Percentiles rank a stretch among this genome's conserved stretches.
Conservation (phyloP, 139 green algal species). For the Choricystis sp. region DNA sequence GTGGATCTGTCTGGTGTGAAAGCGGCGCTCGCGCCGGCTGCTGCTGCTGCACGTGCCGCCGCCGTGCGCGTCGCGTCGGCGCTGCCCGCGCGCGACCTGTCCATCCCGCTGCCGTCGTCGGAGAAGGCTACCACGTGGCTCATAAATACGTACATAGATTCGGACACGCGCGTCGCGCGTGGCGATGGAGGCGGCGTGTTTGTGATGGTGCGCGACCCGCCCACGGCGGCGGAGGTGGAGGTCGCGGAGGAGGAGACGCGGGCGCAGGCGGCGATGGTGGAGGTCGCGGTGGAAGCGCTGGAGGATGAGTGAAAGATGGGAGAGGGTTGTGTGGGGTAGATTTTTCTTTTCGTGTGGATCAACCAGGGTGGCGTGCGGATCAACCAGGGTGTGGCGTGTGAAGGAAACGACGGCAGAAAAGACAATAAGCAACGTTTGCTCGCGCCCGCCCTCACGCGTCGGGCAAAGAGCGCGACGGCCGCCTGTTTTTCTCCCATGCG, state of each 20-base stretch:
- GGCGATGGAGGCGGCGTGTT: conserved; percentile 44
- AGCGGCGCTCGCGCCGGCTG: conserved; percentile 17
- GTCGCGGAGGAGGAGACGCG: background rate
- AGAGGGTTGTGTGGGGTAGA: background rate
- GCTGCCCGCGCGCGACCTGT: conserved; percentile 39
- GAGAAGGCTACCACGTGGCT: conserved; percentile 64
- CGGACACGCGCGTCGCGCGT: conserved; percentile 47
- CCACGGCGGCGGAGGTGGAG: background rate
- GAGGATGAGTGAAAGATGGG: background rate
- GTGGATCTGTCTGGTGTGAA: conserved; percentile 45
- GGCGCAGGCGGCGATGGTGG: background rate
- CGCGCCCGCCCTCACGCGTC: no score
- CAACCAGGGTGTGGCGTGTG: no score
- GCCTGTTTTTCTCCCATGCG: no score
- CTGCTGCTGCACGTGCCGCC: conserved; percentile 9
- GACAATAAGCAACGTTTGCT: no score
- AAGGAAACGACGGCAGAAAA: no score
- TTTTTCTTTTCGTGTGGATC: no score
- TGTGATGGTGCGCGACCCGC: conserved; percentile 30
- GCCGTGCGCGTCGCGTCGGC: conserved; percentile 21
- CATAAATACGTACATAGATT: conserved; percentile 69
- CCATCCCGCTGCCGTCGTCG: conserved; percentile 20
- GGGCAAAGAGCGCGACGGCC: no score
- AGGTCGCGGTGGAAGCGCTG: background rate
- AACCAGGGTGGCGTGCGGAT: no score